Evolutionary conservation across 148 eudicot species (phyloP).

Genomic region (Cornus controversa): DNA sequence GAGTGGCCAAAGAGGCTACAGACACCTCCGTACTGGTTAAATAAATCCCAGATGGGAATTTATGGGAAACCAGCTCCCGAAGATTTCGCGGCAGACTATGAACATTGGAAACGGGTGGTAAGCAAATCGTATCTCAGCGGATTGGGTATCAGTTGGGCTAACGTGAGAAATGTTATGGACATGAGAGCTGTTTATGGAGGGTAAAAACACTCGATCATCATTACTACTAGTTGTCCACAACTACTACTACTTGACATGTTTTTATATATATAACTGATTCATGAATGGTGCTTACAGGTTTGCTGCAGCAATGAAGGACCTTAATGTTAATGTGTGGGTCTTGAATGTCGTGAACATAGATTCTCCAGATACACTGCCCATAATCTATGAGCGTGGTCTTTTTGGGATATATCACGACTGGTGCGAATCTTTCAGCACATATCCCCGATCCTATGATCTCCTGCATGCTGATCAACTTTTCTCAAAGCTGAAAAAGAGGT

Average conservation of each 20-base stretch:
- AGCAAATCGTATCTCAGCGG: constrained; percentile 56
- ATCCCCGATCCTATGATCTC: constrained; percentile 86
- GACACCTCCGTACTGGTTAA: constrained; percentile 71
- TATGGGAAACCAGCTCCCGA: constrained; percentile 87
- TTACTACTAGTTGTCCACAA: neutral
- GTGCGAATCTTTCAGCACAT: constrained; percentile 92
- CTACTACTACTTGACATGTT: neutral
- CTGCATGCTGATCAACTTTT: constrained; percentile 88
- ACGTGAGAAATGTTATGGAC: constrained; percentile 80
- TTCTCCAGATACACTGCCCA: constrained; percentile 81
- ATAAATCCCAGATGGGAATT: constrained; percentile 72
- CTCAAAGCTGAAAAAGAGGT: constrained; percentile 72
- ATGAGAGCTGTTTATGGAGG: constrained; percentile 96
- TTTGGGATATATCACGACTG: constrained; percentile 91
- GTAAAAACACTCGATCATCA: constrained; percentile 25
- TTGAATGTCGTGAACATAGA: constrained; percentile 75
- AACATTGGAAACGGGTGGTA: constrained; percentile 70
- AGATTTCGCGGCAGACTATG: constrained; percentile 61
- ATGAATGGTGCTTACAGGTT: constrained; percentile 43
- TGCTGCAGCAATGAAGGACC: constrained; percentile 82
- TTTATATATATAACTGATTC: neutral
- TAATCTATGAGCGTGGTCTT: constrained; percentile 83
- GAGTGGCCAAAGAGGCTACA: constrained; percentile 58
- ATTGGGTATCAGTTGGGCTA: constrained; percentile 69
- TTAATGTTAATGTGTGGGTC: constrained; percentile 62